These are phyloP conservation scores for Musa troglodytarum DNA, from an alignment of 176 grass and related monocot genomes.

Conservation along the genomic window DNA sequence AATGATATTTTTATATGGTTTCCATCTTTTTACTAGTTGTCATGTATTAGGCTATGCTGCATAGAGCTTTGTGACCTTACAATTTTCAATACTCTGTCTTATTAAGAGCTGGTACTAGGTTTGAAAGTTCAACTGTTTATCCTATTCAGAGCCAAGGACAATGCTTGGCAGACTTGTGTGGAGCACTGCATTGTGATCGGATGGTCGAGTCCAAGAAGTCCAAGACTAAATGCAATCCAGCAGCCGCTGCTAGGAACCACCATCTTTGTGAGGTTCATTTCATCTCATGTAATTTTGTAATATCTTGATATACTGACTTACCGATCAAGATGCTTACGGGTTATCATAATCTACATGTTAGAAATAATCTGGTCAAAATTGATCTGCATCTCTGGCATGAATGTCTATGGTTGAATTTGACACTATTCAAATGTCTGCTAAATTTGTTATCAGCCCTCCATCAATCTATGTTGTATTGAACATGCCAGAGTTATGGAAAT, in stretches of 20 bases:
- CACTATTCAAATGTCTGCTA: not conserved
- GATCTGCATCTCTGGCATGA: not conserved
- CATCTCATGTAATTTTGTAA: conserved; percentile 11
- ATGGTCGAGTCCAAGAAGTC: conserved; percentile 65
- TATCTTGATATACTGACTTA: not conserved
- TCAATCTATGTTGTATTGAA: no score
- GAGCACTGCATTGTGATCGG: conserved; percentile 81
- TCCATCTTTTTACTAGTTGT: not conserved
- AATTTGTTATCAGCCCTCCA: not conserved
- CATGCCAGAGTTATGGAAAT: not conserved
- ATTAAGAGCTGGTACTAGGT: conserved; percentile 2
- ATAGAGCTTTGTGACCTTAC: not conserved
- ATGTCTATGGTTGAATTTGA: not conserved
- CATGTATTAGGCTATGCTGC: not conserved
- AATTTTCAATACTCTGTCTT: not conserved
- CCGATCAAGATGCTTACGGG: not conserved
- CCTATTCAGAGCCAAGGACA: conserved; percentile 57
- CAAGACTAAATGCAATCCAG: conserved; percentile 91
- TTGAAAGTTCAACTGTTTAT: conserved; percentile 14
- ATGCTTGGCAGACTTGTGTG: conserved; percentile 86
- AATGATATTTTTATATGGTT: not conserved
- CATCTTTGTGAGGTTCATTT: conserved; percentile 95
- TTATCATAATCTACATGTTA: not conserved
- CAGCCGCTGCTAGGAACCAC: conserved; percentile 69
- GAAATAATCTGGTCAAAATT: not conserved